phyloP scores from a whole-genome alignment of 1,284 basidiomycete species.

The Ceratobasidium sp. region DNA sequence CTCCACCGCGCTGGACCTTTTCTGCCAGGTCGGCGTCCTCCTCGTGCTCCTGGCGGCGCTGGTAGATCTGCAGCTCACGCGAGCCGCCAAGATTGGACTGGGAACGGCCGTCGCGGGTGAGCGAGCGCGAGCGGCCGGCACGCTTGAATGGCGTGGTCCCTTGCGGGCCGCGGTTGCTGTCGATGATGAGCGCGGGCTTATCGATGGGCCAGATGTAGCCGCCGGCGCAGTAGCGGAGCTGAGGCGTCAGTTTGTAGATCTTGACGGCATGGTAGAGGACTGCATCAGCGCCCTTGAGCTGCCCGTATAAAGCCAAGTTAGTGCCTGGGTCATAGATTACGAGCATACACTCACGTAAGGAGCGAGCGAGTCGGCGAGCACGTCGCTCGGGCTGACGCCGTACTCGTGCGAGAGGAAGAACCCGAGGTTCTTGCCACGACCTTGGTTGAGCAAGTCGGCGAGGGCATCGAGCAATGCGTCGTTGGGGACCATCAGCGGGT shows the following conservation, averaged over 20 bases:
- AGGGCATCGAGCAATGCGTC: constrained; percentile 73
- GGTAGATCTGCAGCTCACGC: constrained; percentile 30
- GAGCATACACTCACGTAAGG: constrained; percentile 64
- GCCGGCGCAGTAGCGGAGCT: constrained; percentile 80
- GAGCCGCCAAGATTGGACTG: constrained; percentile 28
- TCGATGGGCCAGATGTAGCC: constrained; percentile 82
- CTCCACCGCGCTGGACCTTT: constrained; percentile 41
- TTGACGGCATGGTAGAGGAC: constrained; percentile 78
- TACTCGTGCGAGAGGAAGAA: constrained; percentile 78
- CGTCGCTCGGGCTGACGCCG: constrained; percentile 74
- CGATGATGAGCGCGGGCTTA: constrained; percentile 70
- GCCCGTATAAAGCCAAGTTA: constrained; percentile 30
- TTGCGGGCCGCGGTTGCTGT: constrained; percentile 57
- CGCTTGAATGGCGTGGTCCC: constrained; percentile 30
- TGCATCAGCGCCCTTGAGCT: constrained; percentile 81
- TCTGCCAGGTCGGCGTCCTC: constrained; percentile 41
- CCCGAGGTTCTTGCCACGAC: constrained; percentile 72
- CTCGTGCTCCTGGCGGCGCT: constrained; percentile 36
- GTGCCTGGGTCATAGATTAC: constrained; percentile 4
- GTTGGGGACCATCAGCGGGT: constrained; percentile 74
- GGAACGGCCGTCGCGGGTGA: constrained; percentile 34
- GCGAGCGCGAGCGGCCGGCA: constrained; percentile 38
- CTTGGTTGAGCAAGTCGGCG: constrained; percentile 63
- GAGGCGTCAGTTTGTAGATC: constrained; percentile 75
- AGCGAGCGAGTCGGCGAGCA: constrained; percentile 73